Evolutionary conservation across 805 yeast genomes (phyloP).

Genomic region (Kazachstania bromeliacearum): DNA sequence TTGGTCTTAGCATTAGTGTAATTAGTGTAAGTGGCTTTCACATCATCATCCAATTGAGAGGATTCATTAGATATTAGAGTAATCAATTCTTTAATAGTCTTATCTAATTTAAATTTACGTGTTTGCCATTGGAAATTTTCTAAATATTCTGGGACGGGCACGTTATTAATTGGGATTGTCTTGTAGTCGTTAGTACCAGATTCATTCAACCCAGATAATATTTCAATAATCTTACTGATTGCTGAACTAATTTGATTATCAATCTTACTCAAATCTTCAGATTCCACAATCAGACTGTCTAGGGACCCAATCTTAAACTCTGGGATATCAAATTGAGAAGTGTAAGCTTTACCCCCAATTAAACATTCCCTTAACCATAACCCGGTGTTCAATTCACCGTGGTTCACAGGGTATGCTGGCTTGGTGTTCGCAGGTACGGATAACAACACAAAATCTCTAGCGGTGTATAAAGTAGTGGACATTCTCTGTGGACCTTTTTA

Average conservation of each 20-base stretch:
- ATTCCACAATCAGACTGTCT: conserved; percentile 81
- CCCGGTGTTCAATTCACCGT: conserved; percentile 21
- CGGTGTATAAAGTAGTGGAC: conserved; percentile 26
- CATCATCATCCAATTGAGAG: conserved; percentile 73
- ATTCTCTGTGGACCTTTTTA: no score
- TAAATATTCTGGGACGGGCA: conserved; percentile 47
- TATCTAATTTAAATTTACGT: conserved; percentile 77
- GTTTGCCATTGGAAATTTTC: conserved; percentile 82
- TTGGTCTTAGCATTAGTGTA: conserved; percentile 79
- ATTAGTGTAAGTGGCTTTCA: conserved; percentile 60
- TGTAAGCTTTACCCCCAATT: conserved; percentile 48
- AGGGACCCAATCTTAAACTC: conserved; percentile 89
- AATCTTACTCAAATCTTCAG: conserved; percentile 77
- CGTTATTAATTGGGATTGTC: conserved; percentile 43
- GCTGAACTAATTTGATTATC: conserved; percentile 71
- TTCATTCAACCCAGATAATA: conserved; percentile 41
- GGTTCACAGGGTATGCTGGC: conserved; percentile 39
- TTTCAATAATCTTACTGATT: conserved; percentile 67
- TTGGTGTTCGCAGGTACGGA: conserved; percentile 47
- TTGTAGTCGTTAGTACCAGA: conserved; percentile 40
- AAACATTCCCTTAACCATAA: conserved; percentile 48
- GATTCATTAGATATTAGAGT: conserved; percentile 67
- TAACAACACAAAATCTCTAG: conserved; percentile 37
- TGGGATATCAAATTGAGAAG: conserved; percentile 57
- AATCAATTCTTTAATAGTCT: conserved; percentile 68